Evolutionary conservation across 345 rosid genomes (phyloP), one percentile per base, ranked within the genome.

Genomic region (Mercurialis annua): DNA sequence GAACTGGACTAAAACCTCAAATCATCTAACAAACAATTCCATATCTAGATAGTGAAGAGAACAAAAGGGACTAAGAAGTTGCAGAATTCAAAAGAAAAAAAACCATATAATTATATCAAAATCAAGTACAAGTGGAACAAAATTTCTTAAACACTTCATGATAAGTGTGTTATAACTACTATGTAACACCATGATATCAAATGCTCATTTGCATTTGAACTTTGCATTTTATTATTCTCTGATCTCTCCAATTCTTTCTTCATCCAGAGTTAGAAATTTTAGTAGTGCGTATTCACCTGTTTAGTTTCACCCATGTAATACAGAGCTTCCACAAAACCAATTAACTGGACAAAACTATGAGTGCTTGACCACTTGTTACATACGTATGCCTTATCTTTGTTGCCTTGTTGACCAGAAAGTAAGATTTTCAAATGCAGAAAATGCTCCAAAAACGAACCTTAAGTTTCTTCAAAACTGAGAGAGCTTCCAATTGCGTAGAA

Each of bases 401-500:
- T 24, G 3, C 6, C 34, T 24, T 52, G 44, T 36, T 6, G 23
- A 17, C 10, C 15, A 48, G 17, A 67, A 34, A 17, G 58, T 50
- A 36, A 55, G 30, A n/a, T 56, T 38, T 48, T 62, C 56, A 40
- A 2, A 26, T 1, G 12, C 7, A 55, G 23, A 44, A 62, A 23
- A 71, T 64, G 17, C 51, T 66, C 31, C 31, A 47, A 31, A 71
- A 73, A 68, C 34, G 53, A 76, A 92, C 98, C 96, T 85, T 82
- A 71, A 88, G 84, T 74, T 85, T 87, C 81, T 87, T 86, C 63
- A 92, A 75, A 77, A 80, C 78, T 8, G 76, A 76, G 36, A 87
- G 49, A 65, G 96, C 87, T 78, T 88, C 93, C 81, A 81, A 81
- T 81, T 92, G 97, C 56, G 87, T 72, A 50, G 88, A 77, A 82